Evolutionary conservation across 768 basidiomycete species (phyloP).

Genomic region (Pholiota microspora): DNA sequence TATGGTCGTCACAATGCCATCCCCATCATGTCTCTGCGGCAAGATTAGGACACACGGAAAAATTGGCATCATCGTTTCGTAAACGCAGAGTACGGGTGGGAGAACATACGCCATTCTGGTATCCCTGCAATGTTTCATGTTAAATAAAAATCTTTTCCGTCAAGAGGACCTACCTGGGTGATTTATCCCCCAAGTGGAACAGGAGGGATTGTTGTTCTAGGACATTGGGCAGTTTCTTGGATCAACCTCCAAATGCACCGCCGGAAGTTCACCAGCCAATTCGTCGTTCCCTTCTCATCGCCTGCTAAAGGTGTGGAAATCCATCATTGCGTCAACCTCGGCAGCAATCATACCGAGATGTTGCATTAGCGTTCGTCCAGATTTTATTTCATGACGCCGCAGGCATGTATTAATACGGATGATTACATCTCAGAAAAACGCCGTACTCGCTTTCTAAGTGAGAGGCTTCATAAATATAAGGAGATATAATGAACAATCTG

Average conservation of each 20-base stretch:
- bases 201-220: no score
- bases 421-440: neutral
- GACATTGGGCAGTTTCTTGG: no score
- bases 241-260: no score
- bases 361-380: constrained; percentile 12
- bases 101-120: neutral
- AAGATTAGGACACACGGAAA: neutral
- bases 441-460: neutral
- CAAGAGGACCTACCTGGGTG: neutral
- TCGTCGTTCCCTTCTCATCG: neutral
- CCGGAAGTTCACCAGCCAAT: neutral
- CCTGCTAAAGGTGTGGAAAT: constrained; percentile 10
- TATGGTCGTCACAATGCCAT: neutral
- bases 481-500: neutral
- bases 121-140: neutral
- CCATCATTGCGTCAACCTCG: constrained; percentile 6
- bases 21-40: neutral
- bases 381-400: constrained; percentile 13
- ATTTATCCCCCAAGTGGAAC: no score
- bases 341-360: constrained; percentile 9
- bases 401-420: constrained; percentile 13
- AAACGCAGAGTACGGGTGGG: constrained; percentile 1
- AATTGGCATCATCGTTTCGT: neutral
- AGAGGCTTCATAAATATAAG: constrained; percentile 9
- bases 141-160: neutral